Conservation (phyloP, 179 eudicot species). For the Corrigiola litoralis region DNA sequence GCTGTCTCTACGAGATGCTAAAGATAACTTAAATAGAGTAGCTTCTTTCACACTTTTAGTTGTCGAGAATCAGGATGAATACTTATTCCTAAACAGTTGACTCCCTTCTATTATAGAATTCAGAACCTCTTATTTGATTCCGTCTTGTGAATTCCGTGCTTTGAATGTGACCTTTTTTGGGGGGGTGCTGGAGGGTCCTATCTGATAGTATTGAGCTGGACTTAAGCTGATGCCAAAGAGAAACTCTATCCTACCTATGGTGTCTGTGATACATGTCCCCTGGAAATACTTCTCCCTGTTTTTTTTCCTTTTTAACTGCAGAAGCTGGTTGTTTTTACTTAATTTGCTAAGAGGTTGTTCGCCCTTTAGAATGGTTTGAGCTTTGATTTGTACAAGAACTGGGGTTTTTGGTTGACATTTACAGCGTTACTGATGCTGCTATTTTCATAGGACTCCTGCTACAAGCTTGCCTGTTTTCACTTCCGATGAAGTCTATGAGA, state of each 20-base stretch:
- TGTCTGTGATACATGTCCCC: not conserved
- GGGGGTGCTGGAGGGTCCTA: too few species aligned
- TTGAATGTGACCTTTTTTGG: not conserved
- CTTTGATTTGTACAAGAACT: not conserved
- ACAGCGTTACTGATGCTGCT: not conserved
- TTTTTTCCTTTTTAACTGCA: not conserved
- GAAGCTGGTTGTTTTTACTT: not conserved
- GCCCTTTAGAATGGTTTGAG: not conserved
- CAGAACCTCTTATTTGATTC: too few species aligned
- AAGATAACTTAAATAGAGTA: not conserved
- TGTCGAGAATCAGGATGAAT: not conserved
- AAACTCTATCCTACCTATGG: not conserved
- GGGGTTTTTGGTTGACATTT: not conserved
- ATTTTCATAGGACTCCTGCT: slow-evolving; percentile 48
- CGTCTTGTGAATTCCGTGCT: not conserved
- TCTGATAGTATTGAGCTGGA: not conserved
- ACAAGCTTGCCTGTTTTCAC: slow-evolving; percentile 58
- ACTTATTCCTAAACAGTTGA: not conserved
- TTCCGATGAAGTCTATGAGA: slow-evolving; percentile 68
- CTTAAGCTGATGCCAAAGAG: not conserved
- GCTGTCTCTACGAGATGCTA: slow-evolving; percentile 5
- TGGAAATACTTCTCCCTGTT: not conserved
- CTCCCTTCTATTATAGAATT: too few species aligned
- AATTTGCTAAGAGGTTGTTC: not conserved
- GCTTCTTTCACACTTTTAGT: not conserved